phyloP scores from a whole-genome alignment of 441 rosid species.

The Melastoma candidum region DNA sequence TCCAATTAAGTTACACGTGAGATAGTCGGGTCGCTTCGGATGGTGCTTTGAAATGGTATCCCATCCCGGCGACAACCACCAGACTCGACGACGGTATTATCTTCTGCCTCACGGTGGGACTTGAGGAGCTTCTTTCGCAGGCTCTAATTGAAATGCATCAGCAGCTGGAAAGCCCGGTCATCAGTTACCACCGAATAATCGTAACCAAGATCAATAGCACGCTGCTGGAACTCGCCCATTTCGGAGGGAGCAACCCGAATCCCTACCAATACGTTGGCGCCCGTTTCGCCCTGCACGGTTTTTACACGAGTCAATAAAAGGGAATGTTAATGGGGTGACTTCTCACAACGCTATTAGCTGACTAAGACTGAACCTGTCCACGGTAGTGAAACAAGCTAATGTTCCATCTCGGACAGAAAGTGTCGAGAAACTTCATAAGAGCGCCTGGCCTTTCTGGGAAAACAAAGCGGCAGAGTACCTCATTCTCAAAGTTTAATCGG shows the following conservation, averaged over 20 bases:
- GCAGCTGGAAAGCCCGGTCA: constrained; percentile 47
- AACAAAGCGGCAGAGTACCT: constrained; percentile 64
- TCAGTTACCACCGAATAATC: constrained; percentile 61
- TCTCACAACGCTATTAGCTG: background rate
- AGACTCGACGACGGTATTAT: too few species aligned
- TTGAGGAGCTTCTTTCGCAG: background rate
- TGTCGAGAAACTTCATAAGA: constrained; percentile 77
- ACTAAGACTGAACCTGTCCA: constrained; percentile 36
- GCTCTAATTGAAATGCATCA: constrained; percentile 46
- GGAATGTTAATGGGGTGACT: background rate
- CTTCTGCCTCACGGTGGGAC: too few species aligned
- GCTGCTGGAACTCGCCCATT: constrained; percentile 48
- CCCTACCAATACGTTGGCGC: constrained; percentile 92
- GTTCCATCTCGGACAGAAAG: constrained; percentile 94
- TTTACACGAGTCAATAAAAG: constrained; percentile 13
- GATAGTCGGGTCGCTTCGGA: too few species aligned
- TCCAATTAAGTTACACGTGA: too few species aligned
- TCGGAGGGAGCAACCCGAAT: constrained; percentile 48
- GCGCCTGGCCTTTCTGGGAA: constrained; percentile 96
- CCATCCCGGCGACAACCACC: too few species aligned
- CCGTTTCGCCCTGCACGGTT: constrained; percentile 64
- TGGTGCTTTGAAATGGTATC: too few species aligned
- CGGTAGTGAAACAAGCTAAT: constrained; percentile 96
- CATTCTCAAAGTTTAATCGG: constrained; percentile 49
- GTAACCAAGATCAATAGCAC: constrained; percentile 59